Base-by-base conservation (phyloP, 192 early-diverging fungal species). In the Diversispora epigaea region DNA sequence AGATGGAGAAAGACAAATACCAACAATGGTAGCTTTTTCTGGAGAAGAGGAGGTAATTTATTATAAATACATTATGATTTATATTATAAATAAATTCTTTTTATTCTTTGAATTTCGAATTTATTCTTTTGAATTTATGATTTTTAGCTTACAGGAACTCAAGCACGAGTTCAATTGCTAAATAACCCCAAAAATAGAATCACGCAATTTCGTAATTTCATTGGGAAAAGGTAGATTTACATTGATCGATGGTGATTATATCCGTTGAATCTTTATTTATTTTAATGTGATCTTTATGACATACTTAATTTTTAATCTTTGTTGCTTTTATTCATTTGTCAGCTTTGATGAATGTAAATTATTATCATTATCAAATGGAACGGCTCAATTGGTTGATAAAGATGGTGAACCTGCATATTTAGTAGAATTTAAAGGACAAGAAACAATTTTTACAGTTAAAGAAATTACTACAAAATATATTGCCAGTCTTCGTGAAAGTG, bases 1-100 rank as follows among this genome's bases (percentile, higher is more conserved):
- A 84, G 97, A 99, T 77, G 97, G 97, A 81, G 95, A 97, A 85
- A 86, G 96, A 71, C 93, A 94, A 83, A 97, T 96, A 78, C 94
- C 97, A 47, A 90, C 94, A 49, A 92, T 91, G 81, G 91, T 98
- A 76, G 94, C 95, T 73, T 96, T 96, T 88, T 90, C 91, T 0
- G 91, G 89, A 56, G 90, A 94, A 61, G 97, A 96, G 76, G 94
- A 94, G 85, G 92, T 94, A 81, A 64, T n/a, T 7, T n/a, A n/a
- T 6, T 15, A 4, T 52, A 52, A 8, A 15, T 54, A 54, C 50
- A 10, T 14, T 17, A 54, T 54, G 10, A 54, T 12, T 17, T 54
- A 14, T 54, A 17, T 54, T 54, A 50, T 12, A 14, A 17, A 17
- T 46, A n/a, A 45, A 12, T 40, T 17, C 41, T 15, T 47, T 44